Evolutionary conservation across 116 monocot genomes (phyloP).

Genomic region (Iris pallida): DNA sequence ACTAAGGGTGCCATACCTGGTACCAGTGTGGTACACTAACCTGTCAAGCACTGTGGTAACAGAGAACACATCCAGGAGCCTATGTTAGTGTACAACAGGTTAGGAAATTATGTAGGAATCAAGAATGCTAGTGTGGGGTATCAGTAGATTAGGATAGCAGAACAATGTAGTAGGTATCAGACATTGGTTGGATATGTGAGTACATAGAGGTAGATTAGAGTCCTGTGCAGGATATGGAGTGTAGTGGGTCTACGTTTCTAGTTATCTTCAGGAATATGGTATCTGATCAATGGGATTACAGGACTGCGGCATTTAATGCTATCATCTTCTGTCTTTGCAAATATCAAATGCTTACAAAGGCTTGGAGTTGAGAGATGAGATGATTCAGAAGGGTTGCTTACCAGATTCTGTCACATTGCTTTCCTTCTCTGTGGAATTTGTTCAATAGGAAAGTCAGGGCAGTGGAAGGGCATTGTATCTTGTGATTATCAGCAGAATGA

Average conservation of each 20-base stretch:
- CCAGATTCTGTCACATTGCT: constrained; percentile 50
- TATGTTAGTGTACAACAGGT: too few species aligned
- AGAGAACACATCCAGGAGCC: too few species aligned
- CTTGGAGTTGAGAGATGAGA: constrained; percentile 66
- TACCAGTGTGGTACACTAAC: too few species aligned
- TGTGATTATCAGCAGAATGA: constrained; percentile 46
- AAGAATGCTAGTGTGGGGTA: too few species aligned
- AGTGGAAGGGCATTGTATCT: constrained; percentile 48
- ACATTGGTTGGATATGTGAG: too few species aligned
- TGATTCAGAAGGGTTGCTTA: constrained; percentile 45
- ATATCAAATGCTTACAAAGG: constrained; percentile 61
- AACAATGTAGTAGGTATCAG: too few species aligned
- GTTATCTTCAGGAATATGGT: constrained; percentile 51
- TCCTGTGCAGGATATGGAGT: too few species aligned
- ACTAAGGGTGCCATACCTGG: too few species aligned
- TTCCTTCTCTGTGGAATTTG: constrained; percentile 76
- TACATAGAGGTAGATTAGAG: too few species aligned
- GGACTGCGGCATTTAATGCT: constrained; percentile 63
- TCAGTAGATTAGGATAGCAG: too few species aligned
- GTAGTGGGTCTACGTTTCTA: constrained; percentile 25
- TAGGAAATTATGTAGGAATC: too few species aligned
- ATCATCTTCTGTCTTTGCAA: constrained; percentile 79
- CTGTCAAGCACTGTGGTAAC: too few species aligned
- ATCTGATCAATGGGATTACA: constrained; percentile 58
- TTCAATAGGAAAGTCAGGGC: constrained; percentile 43